These are phyloP conservation scores for Saturnispora kantuleensis DNA, from an alignment of 805 yeast species.

Conservation along the genomic window DNA sequence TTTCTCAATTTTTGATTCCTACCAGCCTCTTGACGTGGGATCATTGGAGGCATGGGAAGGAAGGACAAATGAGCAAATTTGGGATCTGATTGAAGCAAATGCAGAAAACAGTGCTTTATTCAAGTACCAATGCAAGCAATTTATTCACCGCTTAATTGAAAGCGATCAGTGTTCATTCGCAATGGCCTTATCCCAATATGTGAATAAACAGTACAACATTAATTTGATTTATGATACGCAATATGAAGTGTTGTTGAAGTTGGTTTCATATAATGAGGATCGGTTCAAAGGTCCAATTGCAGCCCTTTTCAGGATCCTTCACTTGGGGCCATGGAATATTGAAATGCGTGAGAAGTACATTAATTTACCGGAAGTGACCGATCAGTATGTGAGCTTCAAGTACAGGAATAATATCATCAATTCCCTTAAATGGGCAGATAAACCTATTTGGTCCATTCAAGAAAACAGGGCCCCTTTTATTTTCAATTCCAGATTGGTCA, in stretches of 20 bases:
- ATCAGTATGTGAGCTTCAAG: neutral
- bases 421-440: neutral
- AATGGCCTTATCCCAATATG: constrained; percentile 4
- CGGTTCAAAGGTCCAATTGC: neutral
- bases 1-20: constrained; percentile 3
- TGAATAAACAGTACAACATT: neutral
- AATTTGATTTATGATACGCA: constrained; percentile 1
- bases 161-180: constrained; percentile 4
- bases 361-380: neutral
- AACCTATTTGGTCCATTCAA: neutral
- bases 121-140: neutral
- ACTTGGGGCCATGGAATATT: neutral
- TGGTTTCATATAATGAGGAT: neutral
- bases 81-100: neutral
- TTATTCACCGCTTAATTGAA: constrained; percentile 1
- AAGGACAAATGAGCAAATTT: neutral
- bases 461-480: neutral
- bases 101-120: neutral
- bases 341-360: neutral
- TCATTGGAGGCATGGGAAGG: neutral
- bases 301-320: neutral
- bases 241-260: constrained; percentile 2
- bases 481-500: neutral
- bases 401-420: neutral
- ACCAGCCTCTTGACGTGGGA: neutral